Base-by-base conservation (phyloP, 176 grass and related monocot species). In the Olyra latifolia region DNA sequence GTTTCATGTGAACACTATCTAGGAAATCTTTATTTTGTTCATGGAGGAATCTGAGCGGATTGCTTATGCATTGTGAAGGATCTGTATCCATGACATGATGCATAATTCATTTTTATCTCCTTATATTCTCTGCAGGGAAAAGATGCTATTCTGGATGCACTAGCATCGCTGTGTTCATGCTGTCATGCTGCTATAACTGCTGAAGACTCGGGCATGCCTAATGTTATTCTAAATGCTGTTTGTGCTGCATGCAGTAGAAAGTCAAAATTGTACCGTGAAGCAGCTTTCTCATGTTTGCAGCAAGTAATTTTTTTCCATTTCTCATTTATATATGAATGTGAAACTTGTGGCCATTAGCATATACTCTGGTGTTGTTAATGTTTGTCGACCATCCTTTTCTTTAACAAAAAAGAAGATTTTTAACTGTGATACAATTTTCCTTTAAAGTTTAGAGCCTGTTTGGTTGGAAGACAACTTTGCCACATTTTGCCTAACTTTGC, bases 261-360 rank as follows among this genome's bases (percentile, higher is more conserved):
- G 84, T 55, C 83, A 52, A 98, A 92, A 87, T 72, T 87, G 35
- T 98, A 94, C 69, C 76, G 86, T 52, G 95, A 98, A 78, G 95
- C 92, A 85, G 95, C 92, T 85, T 89, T 98, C 83, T 85, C 88
- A 20, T 94, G 92, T 88, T 86, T 98, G 60, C 76, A 98, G 54
- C 81, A 98, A 80, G 95, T 98, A 98, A 86, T 84, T 74, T 59
- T 67, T 78, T 39, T 75, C 66, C 53, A 76, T 74, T 75, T 16
- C 63, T 72, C 67, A 72, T 82, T 76, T 82, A 48, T 84, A 53
- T 82, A 69, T 50, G 46, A 70, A 46, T 59, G 46, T 46, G 20
- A 50, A 49, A 84, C 27, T 50, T 78, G 8, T 73, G 29, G 38
- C 66, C 40, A 65, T 22, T 79, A 69, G 70, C 41, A 42, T 66